Base-by-base conservation (phyloP, 768 basidiomycete genomes). In the Pulveroboletus ravenelii region DNA sequence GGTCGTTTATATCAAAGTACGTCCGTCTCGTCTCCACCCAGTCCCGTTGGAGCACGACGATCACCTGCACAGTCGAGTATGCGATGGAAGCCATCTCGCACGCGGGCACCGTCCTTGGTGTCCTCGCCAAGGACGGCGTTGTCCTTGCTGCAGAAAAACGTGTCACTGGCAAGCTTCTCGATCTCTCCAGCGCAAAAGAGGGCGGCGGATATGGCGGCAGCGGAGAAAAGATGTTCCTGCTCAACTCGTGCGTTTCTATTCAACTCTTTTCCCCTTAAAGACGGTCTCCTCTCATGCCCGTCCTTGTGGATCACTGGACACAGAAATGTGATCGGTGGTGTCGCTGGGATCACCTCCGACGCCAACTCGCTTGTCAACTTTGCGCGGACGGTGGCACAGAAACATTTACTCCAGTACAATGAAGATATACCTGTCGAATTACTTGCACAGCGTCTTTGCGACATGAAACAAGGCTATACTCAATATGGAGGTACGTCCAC, bases 61-160 rank as follows among this genome's bases (percentile, higher is more conserved):
- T 41, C 41, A 5, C 48, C 32, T 23, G 8, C 30, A 42, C 60
- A 95, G 95, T 98, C 75, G 95, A 99, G 75, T 99, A 99, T 80
- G 95, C 95, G 39, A 96, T 98, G 92, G 96, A 98, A 68, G 93
- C 93, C 51, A 97, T 98, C 77, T 96, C 93, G 27, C 89, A 93
- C 62, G 93, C 92, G 17, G 91, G 91, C 47, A 89, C 92, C 37
- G 93, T 95, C 40, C 81, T 95, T n/a, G 93, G 91, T 37, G 86
- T 94, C 49, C 78, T 94, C 27, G 91, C 93, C 27, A 87, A 83
- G 60, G 89, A 93, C 55, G 93, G 93, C 1, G 88, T 95, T 15
- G 90, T 95, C 9, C 77, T 95, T 3, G 93, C 90, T 0, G 93
- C 88, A 6, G 90, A 99, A 79, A 95, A 95, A 80, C 96, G 95